Base-by-base conservation (phyloP, 371 early-diverging fungal species). In the Syncephalastrum sp. region DNA sequence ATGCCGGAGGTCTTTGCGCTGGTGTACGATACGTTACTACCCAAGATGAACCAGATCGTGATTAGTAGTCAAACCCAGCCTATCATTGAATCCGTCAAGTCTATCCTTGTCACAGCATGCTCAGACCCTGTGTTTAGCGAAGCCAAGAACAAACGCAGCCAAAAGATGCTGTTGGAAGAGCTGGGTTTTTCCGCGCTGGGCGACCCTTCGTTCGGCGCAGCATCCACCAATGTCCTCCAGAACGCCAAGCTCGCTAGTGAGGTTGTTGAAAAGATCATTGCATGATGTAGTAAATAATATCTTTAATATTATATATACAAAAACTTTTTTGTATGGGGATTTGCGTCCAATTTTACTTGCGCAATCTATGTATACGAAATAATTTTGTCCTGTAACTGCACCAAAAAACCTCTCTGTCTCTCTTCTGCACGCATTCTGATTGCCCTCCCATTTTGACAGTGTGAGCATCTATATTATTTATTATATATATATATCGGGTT, bases 31-130 rank as follows among this genome's bases (percentile, higher is more conserved):
- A 72, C 78, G 1, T 69, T 92, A 4, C 56, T 88, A n/a, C 88
- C 91, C 16, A 86, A 88, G 57, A 88, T 92, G 87, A 84, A 86
- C 51, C 86, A 86, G 58, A 83, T 89, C 43, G 77, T 93, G 41
- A 69, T 80, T 46, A 87, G 80, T 50, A 85, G 85, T 42, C 84
- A 87, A 21, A 83, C 83, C 2, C 82, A 89, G 12, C 83, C 83
- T 13, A 82, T 90, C 33, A 79, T 90, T 42, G 87, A 89, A 48
- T 80, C 90, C 0, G 89, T 91, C 12, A 90, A 92, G 59, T 72
- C 85, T 0, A 91, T 93, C 52, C 75, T 91, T n/a, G 74, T 89
- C 53, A 86, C 88, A 2, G 87, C 91, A 19, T 83, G 89, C 46
- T 86, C 90, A 5, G 82, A 83, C 53, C 79, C 86, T 13, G 72